Conservation (phyloP, 371 early-diverging fungal genomes). For the Mortierella sp. region DNA sequence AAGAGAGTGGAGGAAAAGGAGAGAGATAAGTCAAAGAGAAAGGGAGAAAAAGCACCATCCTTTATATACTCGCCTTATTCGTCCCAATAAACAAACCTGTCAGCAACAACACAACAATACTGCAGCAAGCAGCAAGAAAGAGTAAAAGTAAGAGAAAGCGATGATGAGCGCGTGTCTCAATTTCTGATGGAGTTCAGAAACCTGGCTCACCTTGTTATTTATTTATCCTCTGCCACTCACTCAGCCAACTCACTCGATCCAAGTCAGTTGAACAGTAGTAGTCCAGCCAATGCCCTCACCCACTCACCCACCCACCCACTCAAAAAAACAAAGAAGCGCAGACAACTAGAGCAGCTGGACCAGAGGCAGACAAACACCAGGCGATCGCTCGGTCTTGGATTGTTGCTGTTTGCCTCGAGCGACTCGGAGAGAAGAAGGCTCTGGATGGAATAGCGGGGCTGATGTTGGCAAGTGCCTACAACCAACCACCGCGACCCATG, state of each 20-base stretch:
- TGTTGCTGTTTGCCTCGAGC: neutral
- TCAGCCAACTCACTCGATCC: neutral
- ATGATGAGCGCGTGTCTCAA: conserved; percentile 12
- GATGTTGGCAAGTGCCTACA: neutral
- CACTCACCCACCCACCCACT: neutral
- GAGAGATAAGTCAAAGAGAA: neutral
- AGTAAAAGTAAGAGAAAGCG: neutral
- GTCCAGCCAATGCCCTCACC: neutral
- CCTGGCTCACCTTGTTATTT: neutral
- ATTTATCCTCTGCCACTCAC: neutral
- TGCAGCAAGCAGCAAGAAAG: too few relatives aligned
- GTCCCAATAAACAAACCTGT: neutral
- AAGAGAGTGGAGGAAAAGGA: conserved; percentile 9
- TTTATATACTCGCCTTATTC: neutral
- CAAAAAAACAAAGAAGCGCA: neutral
- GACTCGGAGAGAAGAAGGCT: neutral
- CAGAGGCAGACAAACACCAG: neutral
- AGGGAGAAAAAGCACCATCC: neutral
- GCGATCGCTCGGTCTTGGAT: conserved; percentile 1
- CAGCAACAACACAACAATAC: too few relatives aligned
- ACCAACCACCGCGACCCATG: neutral
- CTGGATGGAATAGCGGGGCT: neutral
- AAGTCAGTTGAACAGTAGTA: neutral
- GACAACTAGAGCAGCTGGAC: neutral
- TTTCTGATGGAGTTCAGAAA: too few relatives aligned